phyloP scores from a whole-genome alignment of 495 filamentous ascomycete species.

The Lasiosphaeris hirsuta region DNA sequence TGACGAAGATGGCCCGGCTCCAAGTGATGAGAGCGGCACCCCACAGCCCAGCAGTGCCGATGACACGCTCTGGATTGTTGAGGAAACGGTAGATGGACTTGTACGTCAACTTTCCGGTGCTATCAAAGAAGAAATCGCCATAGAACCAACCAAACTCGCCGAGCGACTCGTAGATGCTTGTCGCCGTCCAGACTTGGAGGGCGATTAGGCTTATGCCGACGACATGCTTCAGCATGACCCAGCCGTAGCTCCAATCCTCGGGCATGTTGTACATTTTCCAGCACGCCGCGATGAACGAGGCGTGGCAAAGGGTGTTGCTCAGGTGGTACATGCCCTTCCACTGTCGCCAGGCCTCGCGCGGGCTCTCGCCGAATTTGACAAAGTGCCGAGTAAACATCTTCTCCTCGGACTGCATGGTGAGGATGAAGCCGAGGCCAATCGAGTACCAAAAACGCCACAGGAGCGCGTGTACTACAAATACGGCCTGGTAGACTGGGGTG shows the following conservation, averaged over 20 bases:
- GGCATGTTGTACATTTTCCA: slow-evolving; percentile 96
- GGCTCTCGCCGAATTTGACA: slow-evolving; percentile 88
- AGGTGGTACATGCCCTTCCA: slow-evolving; percentile 97
- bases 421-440: slow-evolving; percentile 78
- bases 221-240: slow-evolving; percentile 81
- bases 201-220: slow-evolving; percentile 75
- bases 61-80: slow-evolving; percentile 93
- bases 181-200: slow-evolving; percentile 87
- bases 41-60: slow-evolving; percentile 95
- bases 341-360: slow-evolving; percentile 90
- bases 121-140: slow-evolving; percentile 95
- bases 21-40: slow-evolving; percentile 89
- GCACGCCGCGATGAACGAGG: slow-evolving; percentile 82
- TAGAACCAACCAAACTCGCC: slow-evolving; percentile 99
- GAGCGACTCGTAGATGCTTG: slow-evolving; percentile 93
- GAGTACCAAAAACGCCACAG: slow-evolving; percentile 91
- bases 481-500: slow-evolving; percentile 64
- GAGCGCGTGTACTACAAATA: slow-evolving; percentile 79
- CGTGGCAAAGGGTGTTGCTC: slow-evolving; percentile 83
- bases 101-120: slow-evolving; percentile 83
- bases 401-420: slow-evolving; percentile 79
- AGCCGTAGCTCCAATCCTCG: slow-evolving; percentile 76
- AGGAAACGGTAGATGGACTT: slow-evolving; percentile 96
- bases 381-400: slow-evolving; percentile 97
- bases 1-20: slow-evolving; percentile 74